Percentiles rank a stretch among this genome's conserved stretches.
phyloP scores from a whole-genome alignment of 2,329 filamentous ascomycete genomes.

The Nothopassalora personata region DNA sequence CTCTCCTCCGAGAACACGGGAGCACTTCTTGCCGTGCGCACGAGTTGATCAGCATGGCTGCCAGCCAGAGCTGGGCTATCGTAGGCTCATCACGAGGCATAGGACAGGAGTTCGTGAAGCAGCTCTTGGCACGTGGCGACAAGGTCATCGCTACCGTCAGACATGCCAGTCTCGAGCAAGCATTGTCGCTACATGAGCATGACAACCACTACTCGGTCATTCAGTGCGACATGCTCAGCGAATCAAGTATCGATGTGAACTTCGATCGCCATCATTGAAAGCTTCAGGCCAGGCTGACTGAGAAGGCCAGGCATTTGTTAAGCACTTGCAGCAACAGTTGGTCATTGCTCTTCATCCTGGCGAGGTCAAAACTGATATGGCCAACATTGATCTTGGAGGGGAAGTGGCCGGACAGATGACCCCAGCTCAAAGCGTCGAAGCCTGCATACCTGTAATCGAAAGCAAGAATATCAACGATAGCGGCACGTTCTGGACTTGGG shows the following conservation, averaged over 20 bases:
- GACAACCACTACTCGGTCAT: conserved; percentile 11
- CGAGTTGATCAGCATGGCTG: background rate
- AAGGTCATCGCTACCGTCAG: conserved; percentile 50
- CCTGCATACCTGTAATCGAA: conserved; percentile 49
- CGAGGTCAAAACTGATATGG: conserved; percentile 53
- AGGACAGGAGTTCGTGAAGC: conserved; percentile 50
- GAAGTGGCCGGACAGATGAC: conserved; percentile 50
- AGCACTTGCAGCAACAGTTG: conserved; percentile 20
- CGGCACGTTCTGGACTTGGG: conserved; percentile 54
- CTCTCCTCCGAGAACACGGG: background rate
- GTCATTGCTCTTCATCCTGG: conserved; percentile 54
- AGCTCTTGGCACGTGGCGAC: conserved; percentile 44
- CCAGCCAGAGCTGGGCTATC: conserved; percentile 41
- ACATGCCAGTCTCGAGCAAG: conserved; percentile 26
- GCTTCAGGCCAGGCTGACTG: background rate
- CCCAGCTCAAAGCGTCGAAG: conserved; percentile 45
- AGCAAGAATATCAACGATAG: conserved; percentile 46
- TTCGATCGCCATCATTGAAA: background rate
- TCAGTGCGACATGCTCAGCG: conserved; percentile 49
- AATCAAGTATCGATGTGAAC: conserved; percentile 47
- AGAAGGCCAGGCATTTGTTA: conserved; percentile 7
- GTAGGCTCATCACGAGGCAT: conserved; percentile 46
- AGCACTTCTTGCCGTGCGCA: background rate
- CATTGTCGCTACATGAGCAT: conserved; percentile 12
- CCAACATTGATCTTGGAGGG: conserved; percentile 48